These are phyloP conservation scores for Paramecium sonneborni DNA, from an alignment of 73 alveolate species.

Conservation along the genomic window DNA sequence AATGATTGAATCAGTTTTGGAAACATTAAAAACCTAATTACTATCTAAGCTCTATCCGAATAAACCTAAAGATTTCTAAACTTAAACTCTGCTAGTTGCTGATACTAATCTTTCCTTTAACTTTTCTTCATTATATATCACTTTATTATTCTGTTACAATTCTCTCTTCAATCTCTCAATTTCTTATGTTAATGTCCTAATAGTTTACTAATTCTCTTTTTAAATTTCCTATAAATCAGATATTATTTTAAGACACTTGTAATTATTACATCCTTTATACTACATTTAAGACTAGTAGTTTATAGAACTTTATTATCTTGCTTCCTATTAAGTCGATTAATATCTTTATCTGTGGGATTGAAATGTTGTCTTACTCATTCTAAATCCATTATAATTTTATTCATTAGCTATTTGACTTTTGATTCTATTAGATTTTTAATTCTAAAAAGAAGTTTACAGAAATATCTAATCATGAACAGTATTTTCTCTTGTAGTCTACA, in stretches of 20 bases:
- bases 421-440: neutral
- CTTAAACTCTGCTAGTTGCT: neutral
- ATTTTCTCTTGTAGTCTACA: neutral
- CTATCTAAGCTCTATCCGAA: neutral
- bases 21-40: neutral
- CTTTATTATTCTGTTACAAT: neutral
- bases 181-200: neutral
- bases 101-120: neutral
- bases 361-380: neutral
- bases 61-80: neutral
- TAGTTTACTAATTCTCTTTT: neutral
- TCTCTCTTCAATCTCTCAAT: neutral
- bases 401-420: neutral
- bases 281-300: neutral
- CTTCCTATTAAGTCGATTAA: neutral
- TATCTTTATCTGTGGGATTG: slow-evolving; percentile 17
- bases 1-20: neutral
- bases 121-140: neutral
- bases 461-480: neutral
- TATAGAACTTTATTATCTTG: neutral
- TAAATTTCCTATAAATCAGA: neutral
- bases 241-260: neutral
- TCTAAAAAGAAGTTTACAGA: neutral
- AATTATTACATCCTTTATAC: neutral
- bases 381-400: neutral